Evolutionary conservation across 1,284 basidiomycete species (phyloP).

Genomic region (Cryptococcus maquisensis): DNA sequence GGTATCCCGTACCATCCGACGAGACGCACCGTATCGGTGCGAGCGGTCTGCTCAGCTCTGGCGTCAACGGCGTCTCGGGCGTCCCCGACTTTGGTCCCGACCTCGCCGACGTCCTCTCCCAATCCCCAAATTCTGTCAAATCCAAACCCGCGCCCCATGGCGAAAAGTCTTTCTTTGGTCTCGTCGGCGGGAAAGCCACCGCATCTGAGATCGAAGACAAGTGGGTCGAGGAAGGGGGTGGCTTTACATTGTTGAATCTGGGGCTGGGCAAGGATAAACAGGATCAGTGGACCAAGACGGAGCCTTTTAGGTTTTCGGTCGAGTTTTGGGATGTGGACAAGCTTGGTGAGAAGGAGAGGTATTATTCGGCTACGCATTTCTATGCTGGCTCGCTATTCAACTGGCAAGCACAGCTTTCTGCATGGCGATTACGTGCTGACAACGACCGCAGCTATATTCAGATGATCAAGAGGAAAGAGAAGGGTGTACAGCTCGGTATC

Average conservation of each 20-base stretch:
- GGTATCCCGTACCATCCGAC: conserved; percentile 69
- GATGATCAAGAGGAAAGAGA: conserved; percentile 65
- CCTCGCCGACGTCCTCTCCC: conserved; percentile 42
- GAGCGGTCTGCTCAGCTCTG: conserved; percentile 51
- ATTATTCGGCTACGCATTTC: conserved; percentile 52
- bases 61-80: conserved; percentile 7
- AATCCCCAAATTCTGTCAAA: conserved; percentile 29
- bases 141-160: conserved; percentile 34
- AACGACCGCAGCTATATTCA: conserved; percentile 66
- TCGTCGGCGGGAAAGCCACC: conserved; percentile 31
- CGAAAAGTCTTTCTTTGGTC: conserved; percentile 48
- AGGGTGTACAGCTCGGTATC: conserved; percentile 72
- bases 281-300: conserved; percentile 44
- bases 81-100: conserved; percentile 44
- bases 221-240: conserved; percentile 19
- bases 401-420: conserved; percentile 13
- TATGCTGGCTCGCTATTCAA: conserved; percentile 48
- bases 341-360: conserved; percentile 74
- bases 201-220: conserved; percentile 36
- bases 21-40: conserved; percentile 78
- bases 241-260: conserved; percentile 6
- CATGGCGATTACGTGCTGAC: background rate
- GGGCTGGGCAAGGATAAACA: conserved; percentile 10
- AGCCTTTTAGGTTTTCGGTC: conserved; percentile 73
- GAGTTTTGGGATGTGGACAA: conserved; percentile 86